Percentiles rank a stretch among this genome's conserved stretches.
These are phyloP conservation scores for Talaromyces sp. DNA, from an alignment of 2,329 filamentous ascomycete genomes.

Conservation along the genomic window DNA sequence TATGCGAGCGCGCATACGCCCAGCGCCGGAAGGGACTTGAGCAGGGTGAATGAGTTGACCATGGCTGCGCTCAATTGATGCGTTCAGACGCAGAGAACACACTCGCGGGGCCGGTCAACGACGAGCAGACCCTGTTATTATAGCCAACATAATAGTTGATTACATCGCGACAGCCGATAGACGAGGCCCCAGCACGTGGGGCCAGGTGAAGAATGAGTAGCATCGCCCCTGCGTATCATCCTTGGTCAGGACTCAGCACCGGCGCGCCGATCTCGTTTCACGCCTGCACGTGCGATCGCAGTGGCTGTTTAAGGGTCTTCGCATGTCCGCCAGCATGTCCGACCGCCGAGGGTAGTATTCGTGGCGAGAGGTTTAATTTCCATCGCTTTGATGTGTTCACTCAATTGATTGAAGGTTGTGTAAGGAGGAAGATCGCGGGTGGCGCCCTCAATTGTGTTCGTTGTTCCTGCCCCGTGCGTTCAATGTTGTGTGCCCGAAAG, in stretches of 20 bases:
- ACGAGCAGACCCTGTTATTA: background rate
- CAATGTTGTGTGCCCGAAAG: too few relatives aligned
- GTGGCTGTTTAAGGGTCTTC: background rate
- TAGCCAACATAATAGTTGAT: background rate
- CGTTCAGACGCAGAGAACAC: background rate
- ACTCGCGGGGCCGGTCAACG: background rate
- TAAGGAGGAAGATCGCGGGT: too few relatives aligned
- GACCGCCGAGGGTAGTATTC: background rate
- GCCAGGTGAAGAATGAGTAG: too few relatives aligned
- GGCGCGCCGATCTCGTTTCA: background rate
- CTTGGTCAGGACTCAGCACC: background rate
- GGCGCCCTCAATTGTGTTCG: too few relatives aligned
- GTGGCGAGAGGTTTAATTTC: background rate
- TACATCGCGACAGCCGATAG: too few relatives aligned
- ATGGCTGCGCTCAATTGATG: background rate
- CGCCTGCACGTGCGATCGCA: background rate
- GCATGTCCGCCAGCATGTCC: background rate
- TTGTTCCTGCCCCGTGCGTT: background rate
- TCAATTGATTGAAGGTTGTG: too few relatives aligned
- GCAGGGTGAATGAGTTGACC: background rate
- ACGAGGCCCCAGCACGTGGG: background rate
- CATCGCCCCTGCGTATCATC: background rate
- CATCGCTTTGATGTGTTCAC: too few relatives aligned
- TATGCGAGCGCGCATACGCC: slow-evolving; percentile 19
- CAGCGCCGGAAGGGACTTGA: slow-evolving; percentile 22